These are phyloP conservation scores for Moricandia arvensis DNA, from an alignment of 345 rosid genomes.

Conservation along the genomic window DNA sequence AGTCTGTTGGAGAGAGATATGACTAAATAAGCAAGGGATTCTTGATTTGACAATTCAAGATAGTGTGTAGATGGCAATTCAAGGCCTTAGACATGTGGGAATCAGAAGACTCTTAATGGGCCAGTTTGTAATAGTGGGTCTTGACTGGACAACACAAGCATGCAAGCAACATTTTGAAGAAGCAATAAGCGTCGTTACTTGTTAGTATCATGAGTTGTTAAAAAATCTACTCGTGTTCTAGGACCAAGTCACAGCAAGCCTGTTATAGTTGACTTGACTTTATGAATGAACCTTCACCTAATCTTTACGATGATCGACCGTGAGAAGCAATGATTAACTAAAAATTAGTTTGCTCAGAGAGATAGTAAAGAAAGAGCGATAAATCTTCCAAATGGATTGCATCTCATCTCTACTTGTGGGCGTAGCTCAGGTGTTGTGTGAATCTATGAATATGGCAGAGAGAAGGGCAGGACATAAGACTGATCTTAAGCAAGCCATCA, in stretches of 20 bases:
- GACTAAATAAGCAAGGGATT: not conserved
- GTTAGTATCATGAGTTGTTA: not conserved
- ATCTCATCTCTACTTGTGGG: constrained; percentile 25
- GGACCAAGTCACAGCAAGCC: not conserved
- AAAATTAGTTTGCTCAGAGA: not conserved
- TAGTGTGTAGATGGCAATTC: not conserved
- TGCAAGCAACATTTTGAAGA: not conserved
- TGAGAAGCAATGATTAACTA: not conserved
- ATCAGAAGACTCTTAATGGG: not conserved
- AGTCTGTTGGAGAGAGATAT: not conserved
- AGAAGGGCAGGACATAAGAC: not conserved
- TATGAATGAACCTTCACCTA: constrained; percentile 3
- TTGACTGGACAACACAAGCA: not conserved
- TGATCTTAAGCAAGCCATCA: constrained; percentile 23
- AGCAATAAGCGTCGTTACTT: not conserved
- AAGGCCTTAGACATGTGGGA: not conserved
- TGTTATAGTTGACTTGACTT: constrained; percentile 13
- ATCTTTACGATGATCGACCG: not conserved
- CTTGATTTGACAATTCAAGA: not conserved
- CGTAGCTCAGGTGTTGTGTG: constrained; percentile 27
- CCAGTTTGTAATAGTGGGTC: constrained; percentile 3
- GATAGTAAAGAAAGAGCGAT: constrained; percentile 6
- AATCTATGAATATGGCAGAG: constrained; percentile 21
- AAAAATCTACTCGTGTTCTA: not conserved
- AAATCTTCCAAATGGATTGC: constrained; percentile 25